These are phyloP conservation scores for Chrysanthemum lavandulifolium DNA, from an alignment of 129 eudicot genomes.

Conservation along the genomic window DNA sequence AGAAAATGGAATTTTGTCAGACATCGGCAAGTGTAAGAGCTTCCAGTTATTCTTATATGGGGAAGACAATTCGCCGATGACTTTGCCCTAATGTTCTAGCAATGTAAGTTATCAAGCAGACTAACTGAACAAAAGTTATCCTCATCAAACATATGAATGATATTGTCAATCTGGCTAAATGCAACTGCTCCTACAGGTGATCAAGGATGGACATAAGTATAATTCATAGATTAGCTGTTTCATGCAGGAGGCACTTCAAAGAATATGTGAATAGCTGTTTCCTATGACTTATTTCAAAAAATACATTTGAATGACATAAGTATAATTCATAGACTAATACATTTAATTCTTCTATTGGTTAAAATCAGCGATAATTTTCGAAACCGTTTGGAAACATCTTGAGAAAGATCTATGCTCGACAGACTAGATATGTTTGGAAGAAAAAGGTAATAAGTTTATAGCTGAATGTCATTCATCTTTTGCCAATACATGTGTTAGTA, in stretches of 20 bases:
- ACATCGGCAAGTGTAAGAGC: constrained; percentile 44
- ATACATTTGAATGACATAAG: not conserved
- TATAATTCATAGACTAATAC: not conserved
- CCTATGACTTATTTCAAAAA: not conserved
- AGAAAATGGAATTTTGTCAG: constrained; percentile 26
- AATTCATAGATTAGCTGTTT: not conserved
- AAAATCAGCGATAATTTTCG: constrained; percentile 2
- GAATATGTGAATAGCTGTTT: not conserved
- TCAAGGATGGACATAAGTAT: constrained; percentile 10
- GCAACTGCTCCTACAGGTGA: constrained; percentile 45
- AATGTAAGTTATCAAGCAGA: constrained; percentile 44
- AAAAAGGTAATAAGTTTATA: constrained; percentile 54
- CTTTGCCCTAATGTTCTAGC: constrained; percentile 39
- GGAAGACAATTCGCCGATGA: constrained; percentile 47
- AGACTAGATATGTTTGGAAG: constrained; percentile 78
- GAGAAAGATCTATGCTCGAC: constrained; percentile 71
- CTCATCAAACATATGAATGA: constrained; percentile 14
- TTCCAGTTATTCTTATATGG: constrained; percentile 61
- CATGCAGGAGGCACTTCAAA: too few species aligned
- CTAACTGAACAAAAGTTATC: not conserved
- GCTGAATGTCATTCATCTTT: not conserved
- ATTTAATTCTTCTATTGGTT: not conserved
- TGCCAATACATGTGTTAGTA: not conserved
- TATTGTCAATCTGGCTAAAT: too few species aligned
- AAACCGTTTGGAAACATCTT: constrained; percentile 58